A percentile compares a stretch with the other conserved stretches of the same genome.
phyloP scores from a whole-genome alignment of 768 basidiomycete genomes.

The Tulasnella calospora region DNA sequence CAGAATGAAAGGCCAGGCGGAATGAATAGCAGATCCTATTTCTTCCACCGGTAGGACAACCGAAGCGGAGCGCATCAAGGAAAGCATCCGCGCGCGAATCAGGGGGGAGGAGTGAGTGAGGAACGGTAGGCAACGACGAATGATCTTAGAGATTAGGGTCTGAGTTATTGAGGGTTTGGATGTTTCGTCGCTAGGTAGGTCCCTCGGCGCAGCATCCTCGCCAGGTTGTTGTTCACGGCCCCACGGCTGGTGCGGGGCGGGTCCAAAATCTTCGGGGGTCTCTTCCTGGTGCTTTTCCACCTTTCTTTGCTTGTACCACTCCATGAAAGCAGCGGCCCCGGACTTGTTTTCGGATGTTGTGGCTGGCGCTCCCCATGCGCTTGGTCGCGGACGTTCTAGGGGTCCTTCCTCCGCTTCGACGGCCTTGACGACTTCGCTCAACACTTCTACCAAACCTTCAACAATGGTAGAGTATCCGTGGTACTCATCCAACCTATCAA shows the following conservation, averaged over 20 bases:
- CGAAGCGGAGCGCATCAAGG: slow-evolving; percentile 66
- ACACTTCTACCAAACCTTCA: slow-evolving; percentile 79
- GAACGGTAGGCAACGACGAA: slow-evolving; percentile 81
- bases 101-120: slow-evolving; percentile 83
- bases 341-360: background rate
- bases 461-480: slow-evolving; percentile 88
- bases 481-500: slow-evolving; percentile 91
- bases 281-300: slow-evolving; percentile 36
- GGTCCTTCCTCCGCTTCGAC: slow-evolving; percentile 54
- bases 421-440: slow-evolving; percentile 77
- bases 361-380: slow-evolving; percentile 27
- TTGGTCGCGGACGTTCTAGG: slow-evolving; percentile 22
- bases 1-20: slow-evolving; percentile 90
- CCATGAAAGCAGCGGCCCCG: slow-evolving; percentile 43
- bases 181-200: slow-evolving; percentile 30
- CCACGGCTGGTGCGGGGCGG: slow-evolving; percentile 58
- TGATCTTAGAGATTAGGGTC: slow-evolving; percentile 73
- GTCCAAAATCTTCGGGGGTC: slow-evolving; percentile 52
- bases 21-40: slow-evolving; percentile 78
- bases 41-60: slow-evolving; percentile 61
- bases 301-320: slow-evolving; percentile 58
- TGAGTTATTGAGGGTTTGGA: slow-evolving; percentile 65
- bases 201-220: slow-evolving; percentile 3
- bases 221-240: slow-evolving; percentile 29
- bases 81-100: slow-evolving; percentile 78